Conservation (phyloP, 1,284 basidiomycete species). For the Austroboletus niveus region DNA sequence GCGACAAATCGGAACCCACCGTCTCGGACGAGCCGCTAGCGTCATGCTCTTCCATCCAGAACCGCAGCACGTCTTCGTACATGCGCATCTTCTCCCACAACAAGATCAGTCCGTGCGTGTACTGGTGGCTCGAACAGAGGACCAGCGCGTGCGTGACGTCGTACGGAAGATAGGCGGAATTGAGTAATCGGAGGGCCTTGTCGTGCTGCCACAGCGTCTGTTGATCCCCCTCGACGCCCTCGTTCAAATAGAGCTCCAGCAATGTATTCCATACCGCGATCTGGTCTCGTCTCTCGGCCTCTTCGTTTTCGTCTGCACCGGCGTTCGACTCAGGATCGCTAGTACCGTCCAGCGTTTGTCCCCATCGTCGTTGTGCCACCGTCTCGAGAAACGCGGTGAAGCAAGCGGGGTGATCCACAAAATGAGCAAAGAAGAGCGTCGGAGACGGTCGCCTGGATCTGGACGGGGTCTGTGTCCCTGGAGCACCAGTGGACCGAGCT, state of each 20-base stretch:
- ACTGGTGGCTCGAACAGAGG: too few relatives aligned
- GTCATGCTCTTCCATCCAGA: constrained; percentile 79
- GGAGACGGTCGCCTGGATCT: constrained; percentile 75
- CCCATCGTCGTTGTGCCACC: constrained; percentile 81
- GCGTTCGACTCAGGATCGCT: constrained; percentile 11
- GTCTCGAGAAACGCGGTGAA: constrained; percentile 90
- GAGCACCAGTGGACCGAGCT: constrained; percentile 11
- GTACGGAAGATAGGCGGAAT: constrained; percentile 69
- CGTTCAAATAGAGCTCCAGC: constrained; percentile 85
- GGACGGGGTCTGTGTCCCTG: constrained; percentile 29
- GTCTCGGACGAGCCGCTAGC: constrained; percentile 27
- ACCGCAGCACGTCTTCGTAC: constrained; percentile 93
- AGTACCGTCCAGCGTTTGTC: constrained; percentile 60
- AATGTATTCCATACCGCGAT: constrained; percentile 94
- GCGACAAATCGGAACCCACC: constrained; percentile 23
- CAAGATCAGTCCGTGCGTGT: constrained; percentile 70
- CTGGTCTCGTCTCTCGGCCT: constrained; percentile 69
- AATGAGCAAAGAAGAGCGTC: constrained; percentile 89
- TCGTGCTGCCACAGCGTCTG: constrained; percentile 15
- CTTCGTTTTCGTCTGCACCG: constrained; percentile 41
- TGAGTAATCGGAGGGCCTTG: constrained; percentile 73
- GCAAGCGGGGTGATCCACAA: constrained; percentile 83
- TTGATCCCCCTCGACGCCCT: constrained; percentile 18
- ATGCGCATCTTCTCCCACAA: constrained; percentile 94
- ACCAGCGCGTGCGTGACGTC: constrained; percentile 68